These are phyloP conservation scores for Elaeis guineensis DNA, from an alignment of 176 grass and related monocot genomes.

Conservation along the genomic window DNA sequence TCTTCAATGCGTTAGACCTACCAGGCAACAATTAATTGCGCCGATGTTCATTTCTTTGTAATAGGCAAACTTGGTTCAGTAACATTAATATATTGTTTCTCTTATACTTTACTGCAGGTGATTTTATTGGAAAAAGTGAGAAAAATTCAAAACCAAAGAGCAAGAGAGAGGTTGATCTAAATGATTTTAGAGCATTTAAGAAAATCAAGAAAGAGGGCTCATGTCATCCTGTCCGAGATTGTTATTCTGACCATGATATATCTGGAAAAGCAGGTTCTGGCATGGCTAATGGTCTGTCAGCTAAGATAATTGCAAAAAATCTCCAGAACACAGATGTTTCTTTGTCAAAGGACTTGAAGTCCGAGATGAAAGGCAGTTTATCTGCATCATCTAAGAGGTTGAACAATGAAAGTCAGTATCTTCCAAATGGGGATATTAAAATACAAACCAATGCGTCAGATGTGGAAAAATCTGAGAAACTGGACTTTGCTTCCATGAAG, in stretches of 20 bases:
- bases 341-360: constrained; percentile 16
- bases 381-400: constrained; percentile 28
- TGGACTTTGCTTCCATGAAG: constrained; percentile 28
- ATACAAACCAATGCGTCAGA: constrained; percentile 18
- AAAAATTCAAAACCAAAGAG: constrained; percentile 77
- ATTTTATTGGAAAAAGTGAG: constrained; percentile 40
- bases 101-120: constrained; percentile 34
- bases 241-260: constrained; percentile 24
- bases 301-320: constrained; percentile 24
- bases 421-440: constrained; percentile 12
- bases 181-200: constrained; percentile 63
- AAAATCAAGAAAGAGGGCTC: constrained; percentile 68
- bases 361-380: constrained; percentile 18
- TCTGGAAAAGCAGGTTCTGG: constrained; percentile 7
- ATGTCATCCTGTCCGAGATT: constrained; percentile 15
- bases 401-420: constrained; percentile 25
- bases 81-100: not conserved
- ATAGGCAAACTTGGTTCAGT: no score
- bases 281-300: constrained; percentile 11
- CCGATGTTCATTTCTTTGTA: no score
- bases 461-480: constrained; percentile 23
- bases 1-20: no score
- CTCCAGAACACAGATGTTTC: constrained; percentile 20
- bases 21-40: no score
- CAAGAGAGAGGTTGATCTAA: constrained; percentile 54